Conservation (phyloP, 2,329 filamentous ascomycete species). For the Raffaelea arxii region DNA sequence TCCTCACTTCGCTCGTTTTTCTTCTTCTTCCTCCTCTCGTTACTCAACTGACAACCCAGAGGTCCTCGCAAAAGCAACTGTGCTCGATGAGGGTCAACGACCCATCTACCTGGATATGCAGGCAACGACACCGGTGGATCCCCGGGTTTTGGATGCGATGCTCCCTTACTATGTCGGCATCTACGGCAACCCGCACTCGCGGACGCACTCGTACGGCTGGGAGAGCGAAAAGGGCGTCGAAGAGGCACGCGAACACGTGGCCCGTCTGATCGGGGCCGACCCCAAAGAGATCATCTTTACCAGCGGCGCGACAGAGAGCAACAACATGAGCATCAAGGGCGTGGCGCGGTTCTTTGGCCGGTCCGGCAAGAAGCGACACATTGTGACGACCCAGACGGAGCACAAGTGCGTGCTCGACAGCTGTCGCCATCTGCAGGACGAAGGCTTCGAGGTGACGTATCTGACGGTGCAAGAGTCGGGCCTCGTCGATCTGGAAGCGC, state of each 20-base stretch:
- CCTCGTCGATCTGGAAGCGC: slow-evolving; percentile 71
- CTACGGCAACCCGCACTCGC: slow-evolving; percentile 94
- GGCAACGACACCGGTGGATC: slow-evolving; percentile 90
- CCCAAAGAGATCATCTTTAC: slow-evolving; percentile 99
- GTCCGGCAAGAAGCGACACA: slow-evolving; percentile 93
- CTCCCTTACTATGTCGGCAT: slow-evolving; percentile 86
- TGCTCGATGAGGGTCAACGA: slow-evolving; percentile 85
- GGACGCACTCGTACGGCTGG: slow-evolving; percentile 97
- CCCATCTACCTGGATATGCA: slow-evolving; percentile 99
- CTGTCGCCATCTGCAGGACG: slow-evolving; percentile 91
- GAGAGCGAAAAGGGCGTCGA: slow-evolving; percentile 94
- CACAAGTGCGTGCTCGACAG: slow-evolving; percentile 99
- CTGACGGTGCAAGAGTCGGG: slow-evolving; percentile 81
- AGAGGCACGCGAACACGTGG: slow-evolving; percentile 73
- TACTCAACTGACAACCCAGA: slow-evolving; percentile 43
- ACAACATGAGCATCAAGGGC: slow-evolving; percentile 99
- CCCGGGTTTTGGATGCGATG: slow-evolving; percentile 93
- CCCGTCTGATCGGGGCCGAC: slow-evolving; percentile 82
- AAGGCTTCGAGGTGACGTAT: slow-evolving; percentile 96
- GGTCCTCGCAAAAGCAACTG: slow-evolving; percentile 80
- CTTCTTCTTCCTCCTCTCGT: no score
- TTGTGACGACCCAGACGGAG: slow-evolving; percentile 94
- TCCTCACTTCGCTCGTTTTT: no score
- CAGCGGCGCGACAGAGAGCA: slow-evolving; percentile 94
- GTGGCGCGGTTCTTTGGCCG: slow-evolving; percentile 92